These are phyloP conservation scores for Ormosia semicastrata DNA, from an alignment of 306 rosid genomes.

Conservation along the genomic window DNA sequence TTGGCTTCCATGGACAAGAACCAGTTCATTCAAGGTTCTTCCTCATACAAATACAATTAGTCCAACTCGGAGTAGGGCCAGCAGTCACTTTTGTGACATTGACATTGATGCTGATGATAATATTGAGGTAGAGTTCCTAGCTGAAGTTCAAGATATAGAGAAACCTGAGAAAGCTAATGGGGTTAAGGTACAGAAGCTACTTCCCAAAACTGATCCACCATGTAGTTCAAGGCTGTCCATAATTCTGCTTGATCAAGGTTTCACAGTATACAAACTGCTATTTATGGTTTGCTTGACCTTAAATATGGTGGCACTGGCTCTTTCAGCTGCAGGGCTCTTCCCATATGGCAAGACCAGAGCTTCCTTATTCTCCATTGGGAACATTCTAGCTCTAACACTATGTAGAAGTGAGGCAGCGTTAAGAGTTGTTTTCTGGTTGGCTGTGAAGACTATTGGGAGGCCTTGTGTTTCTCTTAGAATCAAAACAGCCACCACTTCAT, in stretches of 20 bases:
- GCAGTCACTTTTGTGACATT: conserved; percentile 57
- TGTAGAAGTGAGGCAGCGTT: conserved; percentile 60
- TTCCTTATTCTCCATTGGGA: conserved; percentile 57
- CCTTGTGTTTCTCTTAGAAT: conserved; percentile 48
- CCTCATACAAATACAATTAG: conserved; percentile 22
- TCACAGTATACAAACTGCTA: conserved; percentile 64
- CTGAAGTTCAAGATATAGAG: conserved; percentile 18
- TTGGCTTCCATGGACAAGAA: conserved; percentile 50
- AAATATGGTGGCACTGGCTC: conserved; percentile 48
- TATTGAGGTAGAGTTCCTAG: conserved; percentile 29
- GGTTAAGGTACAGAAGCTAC: conserved; percentile 9
- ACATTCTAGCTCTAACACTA: conserved; percentile 55
- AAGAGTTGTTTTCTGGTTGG: conserved; percentile 49
- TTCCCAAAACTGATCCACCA: conserved; percentile 4
- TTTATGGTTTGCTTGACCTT: conserved; percentile 42
- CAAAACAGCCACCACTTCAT: conserved; percentile 58
- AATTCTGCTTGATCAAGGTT: conserved; percentile 65
- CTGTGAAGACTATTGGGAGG: conserved; percentile 48
- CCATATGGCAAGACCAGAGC: conserved; percentile 48
- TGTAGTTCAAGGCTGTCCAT: conserved; percentile 42
- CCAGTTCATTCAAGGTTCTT: conserved; percentile 29
- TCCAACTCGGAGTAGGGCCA: conserved; percentile 32
- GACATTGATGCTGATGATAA: conserved; percentile 13
- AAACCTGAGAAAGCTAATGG: conserved; percentile 23
- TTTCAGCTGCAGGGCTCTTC: conserved; percentile 46